Percentiles rank a stretch among this genome's conserved stretches.
Evolutionary conservation across 768 basidiomycete species (phyloP).

Genomic region (Boletus rubescentipes): DNA sequence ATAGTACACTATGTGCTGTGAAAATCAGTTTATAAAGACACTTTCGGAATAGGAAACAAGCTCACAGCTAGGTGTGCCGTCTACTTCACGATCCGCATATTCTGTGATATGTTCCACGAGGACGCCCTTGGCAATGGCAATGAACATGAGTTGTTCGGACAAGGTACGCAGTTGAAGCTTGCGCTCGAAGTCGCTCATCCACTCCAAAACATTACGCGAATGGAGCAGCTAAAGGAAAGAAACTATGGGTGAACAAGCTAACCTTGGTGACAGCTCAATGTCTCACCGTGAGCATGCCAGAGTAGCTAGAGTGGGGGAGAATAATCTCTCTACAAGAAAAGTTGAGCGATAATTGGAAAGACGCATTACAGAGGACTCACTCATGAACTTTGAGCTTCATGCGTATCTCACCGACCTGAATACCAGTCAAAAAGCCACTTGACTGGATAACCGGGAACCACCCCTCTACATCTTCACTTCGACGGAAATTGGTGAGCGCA

Average conservation of each 20-base stretch:
- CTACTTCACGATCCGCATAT: conserved; percentile 69
- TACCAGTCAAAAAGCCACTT: conserved; percentile 46
- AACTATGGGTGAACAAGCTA: not conserved
- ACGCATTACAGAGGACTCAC: conserved; percentile 39
- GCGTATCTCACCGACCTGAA: conserved; percentile 73
- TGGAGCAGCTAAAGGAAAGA: conserved; percentile 29
- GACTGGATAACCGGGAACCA: conserved; percentile 76
- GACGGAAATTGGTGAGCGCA: conserved; percentile 65
- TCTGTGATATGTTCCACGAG: conserved; percentile 69
- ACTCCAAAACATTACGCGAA: conserved; percentile 69
- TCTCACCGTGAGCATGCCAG: conserved; percentile 56
- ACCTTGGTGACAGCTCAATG: not conserved
- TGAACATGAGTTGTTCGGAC: conserved; percentile 59
- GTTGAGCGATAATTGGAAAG: conserved; percentile 5
- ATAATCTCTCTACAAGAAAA: conserved; percentile 64
- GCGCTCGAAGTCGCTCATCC: conserved; percentile 69
- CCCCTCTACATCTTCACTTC: conserved; percentile 75
- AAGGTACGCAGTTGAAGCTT: conserved; percentile 65
- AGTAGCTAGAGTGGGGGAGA: conserved; percentile 65
- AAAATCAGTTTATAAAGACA: conserved; percentile 1
- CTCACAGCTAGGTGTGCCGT: conserved; percentile 64
- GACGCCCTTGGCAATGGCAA: conserved; percentile 66
- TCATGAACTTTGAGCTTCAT: conserved; percentile 75
- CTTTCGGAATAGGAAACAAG: not conserved
- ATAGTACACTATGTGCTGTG: conserved; percentile 73